These are phyloP conservation scores for Volvox carteri DNA, from an alignment of 163 green algal species.

Conservation along the genomic window DNA sequence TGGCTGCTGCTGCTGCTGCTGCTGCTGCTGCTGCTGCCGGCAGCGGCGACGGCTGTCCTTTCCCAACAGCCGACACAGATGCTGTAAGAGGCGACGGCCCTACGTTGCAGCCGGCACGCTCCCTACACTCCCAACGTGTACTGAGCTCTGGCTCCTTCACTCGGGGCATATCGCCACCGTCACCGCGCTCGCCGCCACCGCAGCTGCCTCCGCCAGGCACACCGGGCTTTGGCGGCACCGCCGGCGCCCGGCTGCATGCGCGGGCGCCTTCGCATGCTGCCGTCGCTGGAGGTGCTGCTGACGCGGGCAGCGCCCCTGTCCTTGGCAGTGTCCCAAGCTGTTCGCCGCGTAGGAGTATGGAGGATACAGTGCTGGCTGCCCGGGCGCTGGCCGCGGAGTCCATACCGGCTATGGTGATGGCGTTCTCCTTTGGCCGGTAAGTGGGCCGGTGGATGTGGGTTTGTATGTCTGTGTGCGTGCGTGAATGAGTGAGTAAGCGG, in stretches of 20 bases:
- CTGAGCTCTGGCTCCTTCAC: no score
- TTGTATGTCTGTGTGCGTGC: neutral
- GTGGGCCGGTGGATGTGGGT: neutral
- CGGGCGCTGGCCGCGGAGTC: neutral
- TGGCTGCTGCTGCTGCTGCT: no score
- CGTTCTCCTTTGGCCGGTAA: neutral
- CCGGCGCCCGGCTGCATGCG: neutral
- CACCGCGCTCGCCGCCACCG: neutral
- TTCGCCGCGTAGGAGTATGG: neutral
- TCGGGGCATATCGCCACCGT: neutral
- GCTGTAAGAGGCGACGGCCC: no score
- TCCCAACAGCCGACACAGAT: no score
- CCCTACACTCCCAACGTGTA: no score
- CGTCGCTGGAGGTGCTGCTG: no score
- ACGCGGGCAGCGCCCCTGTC: no score
- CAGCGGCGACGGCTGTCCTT: neutral
- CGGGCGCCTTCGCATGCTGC: no score
- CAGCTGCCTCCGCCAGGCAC: neutral
- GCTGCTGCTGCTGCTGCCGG: no score
- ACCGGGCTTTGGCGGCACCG: neutral
- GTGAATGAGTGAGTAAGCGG: neutral
- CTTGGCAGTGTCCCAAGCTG: no score
- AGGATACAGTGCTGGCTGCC: neutral
- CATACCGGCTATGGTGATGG: slow-evolving; percentile 4
- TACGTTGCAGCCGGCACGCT: no score